These are phyloP conservation scores for Rosa multiflora DNA, from an alignment of 306 rosid species.

Conservation along the genomic window DNA sequence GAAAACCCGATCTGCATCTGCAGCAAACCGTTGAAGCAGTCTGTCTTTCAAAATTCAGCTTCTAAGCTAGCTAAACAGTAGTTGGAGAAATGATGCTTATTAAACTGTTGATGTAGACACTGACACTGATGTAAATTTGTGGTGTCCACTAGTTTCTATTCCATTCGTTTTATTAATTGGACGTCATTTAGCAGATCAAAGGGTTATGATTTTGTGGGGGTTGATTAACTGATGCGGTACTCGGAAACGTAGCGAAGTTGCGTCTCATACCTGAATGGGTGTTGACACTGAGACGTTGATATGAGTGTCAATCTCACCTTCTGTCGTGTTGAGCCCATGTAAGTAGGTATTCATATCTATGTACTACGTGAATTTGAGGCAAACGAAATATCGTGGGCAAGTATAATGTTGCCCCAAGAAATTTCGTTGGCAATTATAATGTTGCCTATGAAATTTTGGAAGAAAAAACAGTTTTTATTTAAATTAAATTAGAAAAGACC, in stretches of 20 bases:
- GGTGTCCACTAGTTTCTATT: constrained; percentile 34
- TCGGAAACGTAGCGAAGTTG: neutral
- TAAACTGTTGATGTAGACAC: constrained; percentile 37
- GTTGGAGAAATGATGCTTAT: constrained; percentile 34
- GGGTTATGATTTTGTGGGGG: neutral
- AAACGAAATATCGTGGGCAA: too few relatives aligned
- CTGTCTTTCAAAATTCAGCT: constrained; percentile 22
- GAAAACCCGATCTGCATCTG: constrained; percentile 39
- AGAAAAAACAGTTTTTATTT: too few relatives aligned
- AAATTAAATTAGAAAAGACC: neutral
- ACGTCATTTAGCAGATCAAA: constrained; percentile 7
- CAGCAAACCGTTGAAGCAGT: constrained; percentile 33
- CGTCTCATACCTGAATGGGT: neutral
- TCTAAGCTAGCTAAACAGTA: constrained; percentile 24
- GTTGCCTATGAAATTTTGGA: too few relatives aligned
- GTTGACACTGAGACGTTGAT: neutral
- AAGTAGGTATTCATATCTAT: too few relatives aligned
- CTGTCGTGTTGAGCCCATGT: too few relatives aligned
- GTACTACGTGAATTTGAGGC: too few relatives aligned
- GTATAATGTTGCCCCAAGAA: too few relatives aligned
- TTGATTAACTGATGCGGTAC: neutral
- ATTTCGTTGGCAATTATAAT: too few relatives aligned
- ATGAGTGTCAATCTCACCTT: too few relatives aligned
- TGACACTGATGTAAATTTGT: constrained; percentile 56
- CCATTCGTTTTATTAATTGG: constrained; percentile 45